Base-by-base conservation (phyloP, 1,284 basidiomycete species). In the Porogramme epimiltina region DNA sequence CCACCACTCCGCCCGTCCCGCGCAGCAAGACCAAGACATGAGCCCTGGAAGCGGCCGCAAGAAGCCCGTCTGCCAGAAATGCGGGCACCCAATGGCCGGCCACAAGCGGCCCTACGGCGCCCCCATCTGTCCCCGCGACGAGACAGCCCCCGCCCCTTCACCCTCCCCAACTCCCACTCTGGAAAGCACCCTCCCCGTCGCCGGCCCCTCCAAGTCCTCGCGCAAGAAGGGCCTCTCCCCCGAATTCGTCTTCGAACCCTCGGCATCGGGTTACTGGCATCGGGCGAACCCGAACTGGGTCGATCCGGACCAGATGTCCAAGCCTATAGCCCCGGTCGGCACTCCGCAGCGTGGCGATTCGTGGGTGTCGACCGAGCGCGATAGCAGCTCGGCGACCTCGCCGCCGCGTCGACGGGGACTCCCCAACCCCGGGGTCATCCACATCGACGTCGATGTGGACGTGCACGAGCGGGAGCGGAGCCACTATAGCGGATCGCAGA, bases 51-150 rank as follows among this genome's bases (percentile, higher is more conserved):
- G 42, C 50, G 55, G 25, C n/a, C 58, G 66, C 33, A 67, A 64
- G 54, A 60, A 60, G 33, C 68, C 65, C 23, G 19, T 48, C n/a
- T 70, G 68, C 51, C 66, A 63, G 37, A 61, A 53, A 18, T 70
- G 68, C 46, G 61, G 64, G 11, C 34, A 46, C 2, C 65, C 56
- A 34, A 70, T 70, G 68, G 62, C 59, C 1, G 68, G 68, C 18
- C 68, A 70, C 58, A 68, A 65, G 53, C 63, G 68, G 18, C 66
- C 66, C 3, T 42, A 64, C 38, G 65, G 66, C 33, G 33, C 28
- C 39, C 63, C 61, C 28, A 51, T 68, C 28, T 69, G 68, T 41
- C 68, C 68, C 18, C 51, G 51, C 34, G 48, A 47, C 52, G 49
- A 25, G 2, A 41, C 54, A 34, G 45, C 49, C 36, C 41, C 50